Percentiles rank a stretch among this genome's conserved stretches.
Evolutionary conservation across 495 filamentous ascomycete genomes (phyloP).

Genomic region (Aspergillus steynii): DNA sequence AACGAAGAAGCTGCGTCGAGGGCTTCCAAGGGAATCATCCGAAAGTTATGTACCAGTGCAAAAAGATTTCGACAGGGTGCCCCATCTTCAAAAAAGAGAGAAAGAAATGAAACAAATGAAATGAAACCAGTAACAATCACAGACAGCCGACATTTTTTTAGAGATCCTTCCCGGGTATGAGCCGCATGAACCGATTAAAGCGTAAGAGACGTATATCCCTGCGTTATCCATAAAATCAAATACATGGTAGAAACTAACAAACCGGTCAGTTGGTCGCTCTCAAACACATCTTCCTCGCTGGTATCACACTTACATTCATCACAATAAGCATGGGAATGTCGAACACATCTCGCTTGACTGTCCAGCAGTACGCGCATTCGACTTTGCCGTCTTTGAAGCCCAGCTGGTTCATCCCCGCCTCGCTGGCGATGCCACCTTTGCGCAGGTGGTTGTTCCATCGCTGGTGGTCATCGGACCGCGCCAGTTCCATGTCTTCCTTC

Average conservation of each 20-base stretch:
- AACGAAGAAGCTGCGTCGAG: neutral
- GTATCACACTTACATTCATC: slow-evolving; percentile 76
- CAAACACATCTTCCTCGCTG: neutral
- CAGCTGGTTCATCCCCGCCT: slow-evolving; percentile 71
- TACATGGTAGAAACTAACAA: slow-evolving; percentile 47
- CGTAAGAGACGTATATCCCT: slow-evolving; percentile 7
- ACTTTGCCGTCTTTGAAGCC: slow-evolving; percentile 87
- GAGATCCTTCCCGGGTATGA: slow-evolving; percentile 20
- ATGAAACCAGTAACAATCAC: neutral
- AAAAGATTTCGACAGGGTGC: slow-evolving; percentile 14
- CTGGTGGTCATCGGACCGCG: slow-evolving; percentile 42
- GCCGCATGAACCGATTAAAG: slow-evolving; percentile 8
- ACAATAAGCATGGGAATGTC: slow-evolving; percentile 98
- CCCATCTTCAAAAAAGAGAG: neutral
- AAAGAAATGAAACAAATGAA: neutral
- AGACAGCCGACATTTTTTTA: slow-evolving; percentile 14
- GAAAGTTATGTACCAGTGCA: slow-evolving; percentile 20
- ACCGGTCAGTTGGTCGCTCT: neutral
- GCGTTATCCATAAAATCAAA: slow-evolving; percentile 34
- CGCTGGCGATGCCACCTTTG: slow-evolving; percentile 65
- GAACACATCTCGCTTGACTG: slow-evolving; percentile 93
- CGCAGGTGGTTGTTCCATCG: slow-evolving; percentile 47
- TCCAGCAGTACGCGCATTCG: slow-evolving; percentile 94
- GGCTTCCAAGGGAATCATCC: slow-evolving; percentile 12
- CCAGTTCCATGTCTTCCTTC: slow-evolving; percentile 58